Percentiles rank a stretch among this genome's conserved stretches.
Evolutionary conservation across 208 protist species (phyloP).

Genomic region (Vickermania ingenoplastis): DNA sequence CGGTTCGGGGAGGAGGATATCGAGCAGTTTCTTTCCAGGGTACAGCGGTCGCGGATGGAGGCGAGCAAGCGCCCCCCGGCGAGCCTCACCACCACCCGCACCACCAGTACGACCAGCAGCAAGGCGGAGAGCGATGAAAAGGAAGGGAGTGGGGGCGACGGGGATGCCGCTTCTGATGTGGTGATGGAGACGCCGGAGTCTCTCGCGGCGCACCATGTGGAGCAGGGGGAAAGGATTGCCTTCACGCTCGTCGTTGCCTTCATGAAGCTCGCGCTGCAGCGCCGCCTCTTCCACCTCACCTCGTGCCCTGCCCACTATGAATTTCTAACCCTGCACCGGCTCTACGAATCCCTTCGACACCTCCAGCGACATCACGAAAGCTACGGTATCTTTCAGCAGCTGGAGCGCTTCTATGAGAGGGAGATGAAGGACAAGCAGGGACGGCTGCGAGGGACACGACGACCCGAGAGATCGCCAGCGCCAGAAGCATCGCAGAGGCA

Average conservation of each 20-base stretch:
- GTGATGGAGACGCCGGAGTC: not conserved
- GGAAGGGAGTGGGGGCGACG: not conserved
- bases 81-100: not conserved
- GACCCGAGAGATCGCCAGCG: too few species aligned
- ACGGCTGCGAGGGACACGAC: conserved; percentile 6
- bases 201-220: not conserved
- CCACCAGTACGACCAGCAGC: not conserved
- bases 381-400: conserved; percentile 42
- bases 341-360: conserved; percentile 47
- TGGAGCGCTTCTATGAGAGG: conserved; percentile 44
- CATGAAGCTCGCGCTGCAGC: conserved; percentile 53
- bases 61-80: not conserved
- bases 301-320: conserved; percentile 36
- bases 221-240: not conserved
- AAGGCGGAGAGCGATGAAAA: not conserved
- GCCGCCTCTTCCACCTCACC: conserved; percentile 26
- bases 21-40: not conserved
- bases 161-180: not conserved
- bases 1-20: conserved; percentile 1
- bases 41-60: not conserved
- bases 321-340: conserved; percentile 50
- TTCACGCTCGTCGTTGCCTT: conserved; percentile 45
- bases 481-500: not conserved
- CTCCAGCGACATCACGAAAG: conserved; percentile 38
- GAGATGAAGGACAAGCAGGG: conserved; percentile 25